phyloP scores from a whole-genome alignment of 441 rosid species.

The Erodium texanum region DNA sequence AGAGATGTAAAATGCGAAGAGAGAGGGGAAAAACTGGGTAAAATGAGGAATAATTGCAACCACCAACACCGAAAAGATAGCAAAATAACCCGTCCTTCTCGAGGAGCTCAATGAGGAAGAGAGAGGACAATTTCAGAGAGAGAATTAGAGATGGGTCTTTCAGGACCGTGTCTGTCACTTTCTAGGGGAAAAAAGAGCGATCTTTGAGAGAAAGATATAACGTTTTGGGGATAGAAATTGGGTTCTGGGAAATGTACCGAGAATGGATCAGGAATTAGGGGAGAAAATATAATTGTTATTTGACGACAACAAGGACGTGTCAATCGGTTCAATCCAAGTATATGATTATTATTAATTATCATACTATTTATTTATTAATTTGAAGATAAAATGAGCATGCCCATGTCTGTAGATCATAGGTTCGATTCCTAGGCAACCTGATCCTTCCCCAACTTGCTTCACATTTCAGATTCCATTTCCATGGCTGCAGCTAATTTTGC shows the following conservation, averaged over 20 bases:
- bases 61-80: not conserved
- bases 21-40: not conserved
- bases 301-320: not conserved
- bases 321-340: not conserved
- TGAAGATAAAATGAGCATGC: not conserved
- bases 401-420: not conserved
- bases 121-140: not conserved
- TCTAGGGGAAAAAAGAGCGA: not conserved
- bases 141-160: not conserved
- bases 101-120: not conserved
- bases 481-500: not conserved
- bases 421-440: not conserved
- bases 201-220: not conserved
- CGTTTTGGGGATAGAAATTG: not conserved
- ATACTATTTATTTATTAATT: not conserved
- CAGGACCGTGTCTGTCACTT: constrained; percentile 1
- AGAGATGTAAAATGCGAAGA: not conserved
- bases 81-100: not conserved
- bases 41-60: constrained; percentile 1
- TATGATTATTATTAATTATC: no score
- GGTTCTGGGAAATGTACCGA: not conserved
- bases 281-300: no score
- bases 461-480: no score
- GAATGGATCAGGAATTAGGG: not conserved
- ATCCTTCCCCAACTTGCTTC: not conserved